Evolutionary conservation across 2,329 filamentous ascomycete species (phyloP).

Genomic region (Aspergillus sp.): DNA sequence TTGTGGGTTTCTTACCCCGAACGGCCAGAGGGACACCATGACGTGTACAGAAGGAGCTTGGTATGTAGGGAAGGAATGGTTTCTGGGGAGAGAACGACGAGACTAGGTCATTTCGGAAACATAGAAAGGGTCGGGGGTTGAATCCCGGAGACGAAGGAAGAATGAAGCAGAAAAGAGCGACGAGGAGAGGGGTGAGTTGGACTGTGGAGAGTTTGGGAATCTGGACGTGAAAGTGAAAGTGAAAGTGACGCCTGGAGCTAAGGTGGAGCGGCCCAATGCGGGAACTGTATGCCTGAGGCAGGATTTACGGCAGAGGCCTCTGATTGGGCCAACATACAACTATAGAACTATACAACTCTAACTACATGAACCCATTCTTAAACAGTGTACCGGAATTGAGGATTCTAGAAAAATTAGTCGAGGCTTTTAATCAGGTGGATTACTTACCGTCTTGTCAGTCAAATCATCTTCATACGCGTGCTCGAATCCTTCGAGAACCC

Average conservation of each 20-base stretch:
- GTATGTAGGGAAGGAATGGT: neutral
- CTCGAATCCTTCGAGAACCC: conserved; percentile 49
- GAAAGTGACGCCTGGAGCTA: neutral
- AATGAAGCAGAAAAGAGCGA: conserved; percentile 7
- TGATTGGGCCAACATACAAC: neutral
- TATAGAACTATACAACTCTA: neutral
- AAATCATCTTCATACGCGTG: conserved; percentile 55
- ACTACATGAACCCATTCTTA: neutral
- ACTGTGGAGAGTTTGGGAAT: neutral
- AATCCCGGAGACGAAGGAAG: neutral
- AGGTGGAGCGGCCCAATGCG: neutral
- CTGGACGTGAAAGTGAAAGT: neutral
- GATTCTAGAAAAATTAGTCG: conserved; percentile 8
- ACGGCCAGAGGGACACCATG: conserved; percentile 87
- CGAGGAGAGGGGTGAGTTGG: conserved; percentile 3
- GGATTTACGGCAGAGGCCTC: neutral
- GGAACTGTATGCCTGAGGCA: neutral
- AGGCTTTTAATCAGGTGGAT: too few species aligned
- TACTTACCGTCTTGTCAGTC: conserved; percentile 42
- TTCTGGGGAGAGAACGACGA: neutral
- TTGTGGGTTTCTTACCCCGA: conserved; percentile 59
- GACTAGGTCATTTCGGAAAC: conserved; percentile 7
- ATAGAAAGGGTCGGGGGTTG: neutral
- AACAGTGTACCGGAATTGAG: conserved; percentile 13
- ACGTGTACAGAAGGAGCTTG: conserved; percentile 6